Evolutionary conservation across 768 basidiomycete species (phyloP), one percentile per base, ranked within the genome.

Genomic region (Naganishia randhawae): DNA sequence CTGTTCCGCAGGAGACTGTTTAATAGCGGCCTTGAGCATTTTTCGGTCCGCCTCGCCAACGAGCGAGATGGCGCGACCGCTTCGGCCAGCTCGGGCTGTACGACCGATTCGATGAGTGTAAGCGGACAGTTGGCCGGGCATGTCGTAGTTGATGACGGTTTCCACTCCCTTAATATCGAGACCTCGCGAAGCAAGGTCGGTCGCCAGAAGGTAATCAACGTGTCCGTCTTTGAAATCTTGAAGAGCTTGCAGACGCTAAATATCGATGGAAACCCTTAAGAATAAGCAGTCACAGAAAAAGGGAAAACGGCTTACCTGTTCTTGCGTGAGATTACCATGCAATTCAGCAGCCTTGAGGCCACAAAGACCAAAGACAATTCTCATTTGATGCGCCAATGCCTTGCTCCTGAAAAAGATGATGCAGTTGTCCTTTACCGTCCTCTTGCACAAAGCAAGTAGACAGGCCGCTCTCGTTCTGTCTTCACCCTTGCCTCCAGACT

Each of bases 121-220:
- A 74, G 93, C 92, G 9, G 90, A 87, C 37, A 97, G 82, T 75
- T 93, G 90, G 22, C 86, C 85, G 11, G 96, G 96, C 95, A 98
- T 96, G 78, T 99, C 96, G 77, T 94, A 98, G 80, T 99, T 99
- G 78, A 99, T 93, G 70, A 99, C 92, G 2, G 92, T 93, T 76
- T 98, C 91, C 29, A 97, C 88, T 17, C 94, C 94, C 77, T 94
- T 95, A 83, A 99, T 96, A 81, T 98, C 95, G 32, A 99, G 84
- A 80, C 96, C 91, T 69, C 93, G 87, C 65, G 93, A 90, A 35
- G 96, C 96, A 39, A 99, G 82, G 78, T 98, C 96, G 0, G 96
- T 99, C 2, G 94, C 95, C 84, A 99, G 89, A 10, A 99, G 83
- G 80, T 87, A 98, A 78, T 93, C 90, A n/a, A 90, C 90, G 31